Conservation (phyloP, 345 rosid genomes). For the Camelina hispida region DNA sequence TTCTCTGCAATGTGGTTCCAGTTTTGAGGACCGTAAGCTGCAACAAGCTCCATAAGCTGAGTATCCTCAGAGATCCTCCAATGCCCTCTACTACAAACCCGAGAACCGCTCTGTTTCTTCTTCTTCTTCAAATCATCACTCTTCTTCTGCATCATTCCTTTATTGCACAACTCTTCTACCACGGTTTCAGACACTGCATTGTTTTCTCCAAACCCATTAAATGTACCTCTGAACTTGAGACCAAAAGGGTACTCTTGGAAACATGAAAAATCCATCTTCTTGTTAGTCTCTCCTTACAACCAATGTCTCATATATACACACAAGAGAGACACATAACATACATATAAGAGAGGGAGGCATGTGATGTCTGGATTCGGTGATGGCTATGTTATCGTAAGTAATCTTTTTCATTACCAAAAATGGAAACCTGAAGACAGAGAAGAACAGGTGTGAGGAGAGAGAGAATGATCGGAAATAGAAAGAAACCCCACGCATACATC, state of each 20-base stretch:
- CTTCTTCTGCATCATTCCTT: slow-evolving; percentile 17
- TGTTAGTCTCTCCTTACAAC: slow-evolving; percentile 1
- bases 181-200: slow-evolving; percentile 26
- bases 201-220: slow-evolving; percentile 38
- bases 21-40: slow-evolving; percentile 83
- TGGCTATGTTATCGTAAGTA: slow-evolving; percentile 34
- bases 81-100: slow-evolving; percentile 43
- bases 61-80: slow-evolving; percentile 43
- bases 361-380: slow-evolving; percentile 37
- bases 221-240: slow-evolving; percentile 23
- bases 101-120: slow-evolving; percentile 41
- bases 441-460: slow-evolving; percentile 15
- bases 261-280: slow-evolving; percentile 38
- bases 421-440: slow-evolving; percentile 41
- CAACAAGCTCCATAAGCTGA: slow-evolving; percentile 62
- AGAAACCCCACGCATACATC: slow-evolving; percentile 43
- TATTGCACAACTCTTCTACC: not conserved
- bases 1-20: slow-evolving; percentile 90
- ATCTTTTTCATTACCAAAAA: slow-evolving; percentile 34
- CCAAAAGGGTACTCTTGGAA: slow-evolving; percentile 37
- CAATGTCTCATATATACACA: slow-evolving; percentile 33
- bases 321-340: slow-evolving; percentile 25
- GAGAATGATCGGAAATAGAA: slow-evolving; percentile 30
- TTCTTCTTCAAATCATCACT: slow-evolving; percentile 49
- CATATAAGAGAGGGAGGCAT: not conserved